Base-by-base conservation (phyloP, 2,329 filamentous ascomycete genomes). In the Penicillium expansum region DNA sequence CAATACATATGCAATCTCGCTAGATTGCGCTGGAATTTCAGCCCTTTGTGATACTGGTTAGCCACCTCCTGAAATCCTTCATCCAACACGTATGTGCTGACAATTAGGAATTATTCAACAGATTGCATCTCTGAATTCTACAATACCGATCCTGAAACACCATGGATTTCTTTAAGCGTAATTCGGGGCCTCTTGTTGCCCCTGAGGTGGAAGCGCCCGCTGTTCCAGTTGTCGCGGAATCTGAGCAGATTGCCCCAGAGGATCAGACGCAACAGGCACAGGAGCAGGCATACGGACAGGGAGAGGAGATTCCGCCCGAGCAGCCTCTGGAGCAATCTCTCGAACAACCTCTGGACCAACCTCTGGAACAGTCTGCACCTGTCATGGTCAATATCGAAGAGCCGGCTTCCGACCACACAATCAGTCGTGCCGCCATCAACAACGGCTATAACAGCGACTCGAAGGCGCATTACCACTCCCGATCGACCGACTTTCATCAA, bases 381-480 rank as follows among this genome's bases (percentile, higher is more conserved):
- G 62, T 68, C 53, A 68, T 65, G 48, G 64, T 66, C 32, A 68
- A 68, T 37, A 56, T 66, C 27, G 67, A 69, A 57, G 64, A 68
- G 43, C 70, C 71, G 35, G 66, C 71, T 41, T 70, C 74, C 55
- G 77, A 78, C 51, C 74, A 79, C 60, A 61, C 68, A 22, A 62
- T 62, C 35, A 47, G 55, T 58, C 62, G 59, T 57, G 48, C 59
- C 57, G 47, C 60, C 55, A 43, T 68, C 57, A 71, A 71, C 57
- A 71, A 71, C 62, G 77, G 72, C 49, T 76, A 76, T 59, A 74
- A 72, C 57, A 77, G 79, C 68, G 74, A 79, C 62, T 76, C 76
- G 20, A 70, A 69, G 50, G 77, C 80, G 16, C 82, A 83, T 52
- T 81, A 81, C 65, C 72, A 77, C 58, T 74, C 77, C 53, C 75